phyloP scores from a whole-genome alignment of 2,329 filamentous ascomycete species.

The Alternaria sp. region DNA sequence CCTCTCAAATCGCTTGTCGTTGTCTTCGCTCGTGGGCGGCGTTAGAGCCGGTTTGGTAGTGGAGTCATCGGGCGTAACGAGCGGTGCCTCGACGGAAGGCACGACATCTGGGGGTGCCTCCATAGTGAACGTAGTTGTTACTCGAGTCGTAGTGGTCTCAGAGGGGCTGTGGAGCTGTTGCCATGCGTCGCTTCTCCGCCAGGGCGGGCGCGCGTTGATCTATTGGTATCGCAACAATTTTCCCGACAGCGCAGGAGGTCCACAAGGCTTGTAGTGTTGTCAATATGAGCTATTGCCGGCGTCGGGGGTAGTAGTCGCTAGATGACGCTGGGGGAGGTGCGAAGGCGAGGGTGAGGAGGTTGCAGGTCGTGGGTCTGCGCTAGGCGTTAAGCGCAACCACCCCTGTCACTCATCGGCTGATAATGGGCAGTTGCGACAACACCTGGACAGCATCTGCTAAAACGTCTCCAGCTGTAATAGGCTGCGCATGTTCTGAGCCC shows the following conservation, averaged over 20 bases:
- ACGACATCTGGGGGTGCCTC: slow-evolving; percentile 42
- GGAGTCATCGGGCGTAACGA: slow-evolving; percentile 36
- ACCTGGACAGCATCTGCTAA: background rate
- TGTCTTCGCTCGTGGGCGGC: slow-evolving; percentile 62
- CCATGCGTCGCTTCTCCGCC: slow-evolving; percentile 40
- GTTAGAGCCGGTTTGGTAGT: slow-evolving; percentile 56
- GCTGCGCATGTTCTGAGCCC: background rate
- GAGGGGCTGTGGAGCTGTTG: slow-evolving; percentile 31
- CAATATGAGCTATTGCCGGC: slow-evolving; percentile 10
- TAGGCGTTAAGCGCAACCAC: slow-evolving; percentile 8
- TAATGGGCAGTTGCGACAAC: slow-evolving; percentile 14
- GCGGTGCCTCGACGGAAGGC: slow-evolving; percentile 46
- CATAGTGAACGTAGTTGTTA: slow-evolving; percentile 30
- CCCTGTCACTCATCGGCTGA: slow-evolving; percentile 24
- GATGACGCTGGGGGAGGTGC: slow-evolving; percentile 37
- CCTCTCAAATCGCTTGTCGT: slow-evolving; percentile 56
- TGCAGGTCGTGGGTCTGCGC: slow-evolving; percentile 23
- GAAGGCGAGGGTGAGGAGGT: slow-evolving; percentile 25
- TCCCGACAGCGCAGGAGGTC: slow-evolving; percentile 34
- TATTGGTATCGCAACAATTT: slow-evolving; percentile 32
- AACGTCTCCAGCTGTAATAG: background rate
- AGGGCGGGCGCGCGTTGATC: slow-evolving; percentile 30
- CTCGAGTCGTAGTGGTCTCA: slow-evolving; percentile 24
- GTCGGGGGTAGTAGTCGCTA: slow-evolving; percentile 26
- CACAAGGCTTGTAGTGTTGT: slow-evolving; percentile 7